Evolutionary conservation across 1,139 yeast species (phyloP), one percentile per base, ranked within the genome.

Genomic region (Pichia norvegensis): DNA sequence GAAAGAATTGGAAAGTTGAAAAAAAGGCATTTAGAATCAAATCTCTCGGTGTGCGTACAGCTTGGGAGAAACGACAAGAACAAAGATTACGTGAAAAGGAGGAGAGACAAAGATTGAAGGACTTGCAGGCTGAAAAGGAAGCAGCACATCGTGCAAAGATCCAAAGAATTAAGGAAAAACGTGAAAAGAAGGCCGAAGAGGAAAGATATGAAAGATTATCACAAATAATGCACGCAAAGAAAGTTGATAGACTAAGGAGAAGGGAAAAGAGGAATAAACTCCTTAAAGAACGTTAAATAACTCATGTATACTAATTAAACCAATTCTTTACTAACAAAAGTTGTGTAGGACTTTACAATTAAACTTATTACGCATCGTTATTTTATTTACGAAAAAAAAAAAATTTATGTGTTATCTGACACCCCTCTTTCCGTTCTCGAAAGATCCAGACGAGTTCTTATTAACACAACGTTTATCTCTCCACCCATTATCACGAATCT

Each of bases 221-320:
- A 14, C 71, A 75, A 40, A 81, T 80, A 67, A 79, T 84, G 87
- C 84, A 82, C 59, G 82, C 81, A 37, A 81, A 81, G 75, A 81
- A 77, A 72, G 80, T 81, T 37, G 94, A 84, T 50, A 78, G 95
- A 66, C 64, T 83, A 67, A 81, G 81, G 67, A 81, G 81, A 70
- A 81, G 79, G 64, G 94, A 84, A 62, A 84, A 83, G 79, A 78
- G 92, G 68, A 84, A 83, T 65, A 84, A 84, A 65, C 68, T 83
- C 54, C 76, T 84, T 62, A 82, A 79, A 61, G 92, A 84, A 51
- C 64, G 65, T 50, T 60, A 46, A 51, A 9, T 16, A 13, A 33
- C 14, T 35, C n/a, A 35, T 16, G 31, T 31, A 16, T 21, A 27
- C 29, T 31, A 31, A 6, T 31, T 16, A 16, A 16, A 16, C 16